phyloP scores from a whole-genome alignment of 2,329 filamentous ascomycete species.

The Daldinia eschscholtzii region DNA sequence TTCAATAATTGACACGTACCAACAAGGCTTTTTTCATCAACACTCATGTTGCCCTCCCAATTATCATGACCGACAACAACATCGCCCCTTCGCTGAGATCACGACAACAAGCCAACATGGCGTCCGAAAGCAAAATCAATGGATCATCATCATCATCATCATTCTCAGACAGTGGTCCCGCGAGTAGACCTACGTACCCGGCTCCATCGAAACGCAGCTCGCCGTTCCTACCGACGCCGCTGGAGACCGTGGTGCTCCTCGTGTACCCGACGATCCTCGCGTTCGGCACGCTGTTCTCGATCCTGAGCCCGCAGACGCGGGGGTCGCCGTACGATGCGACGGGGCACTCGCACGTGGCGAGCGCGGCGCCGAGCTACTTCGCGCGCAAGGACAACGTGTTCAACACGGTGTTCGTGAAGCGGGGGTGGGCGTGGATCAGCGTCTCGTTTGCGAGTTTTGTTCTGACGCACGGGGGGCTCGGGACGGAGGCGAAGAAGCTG shows the following conservation, averaged over 20 bases:
- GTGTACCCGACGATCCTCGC: conserved; percentile 83
- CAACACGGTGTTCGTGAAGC: conserved; percentile 94
- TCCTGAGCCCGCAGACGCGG: conserved; percentile 79
- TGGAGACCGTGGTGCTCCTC: conserved; percentile 73
- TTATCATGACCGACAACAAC: conserved; percentile 45
- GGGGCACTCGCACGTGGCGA: conserved; percentile 73
- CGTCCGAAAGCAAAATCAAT: conserved; percentile 26
- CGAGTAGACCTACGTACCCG: conserved; percentile 4
- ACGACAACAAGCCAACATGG: conserved; percentile 47
- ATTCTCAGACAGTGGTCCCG: not conserved
- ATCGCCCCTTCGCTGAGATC: conserved; percentile 43
- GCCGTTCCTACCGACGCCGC: conserved; percentile 76
- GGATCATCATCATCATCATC: conserved; percentile 8
- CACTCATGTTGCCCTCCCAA: conserved; percentile 5
- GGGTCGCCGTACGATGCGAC: conserved; percentile 71
- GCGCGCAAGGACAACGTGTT: conserved; percentile 93
- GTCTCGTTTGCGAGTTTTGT: conserved; percentile 78
- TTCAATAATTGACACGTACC: not conserved
- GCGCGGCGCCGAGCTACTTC: conserved; percentile 84
- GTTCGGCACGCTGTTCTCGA: conserved; percentile 84
- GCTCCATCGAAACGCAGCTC: conserved; percentile 55
- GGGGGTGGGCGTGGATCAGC: conserved; percentile 93
- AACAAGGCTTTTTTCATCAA: not conserved
- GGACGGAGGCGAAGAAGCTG: conserved; percentile 58
- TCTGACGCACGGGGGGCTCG: conserved; percentile 72